Evolutionary conservation across 495 filamentous ascomycete species (phyloP), one percentile per base, ranked within the genome.

Genomic region (Penicillium salamii): DNA sequence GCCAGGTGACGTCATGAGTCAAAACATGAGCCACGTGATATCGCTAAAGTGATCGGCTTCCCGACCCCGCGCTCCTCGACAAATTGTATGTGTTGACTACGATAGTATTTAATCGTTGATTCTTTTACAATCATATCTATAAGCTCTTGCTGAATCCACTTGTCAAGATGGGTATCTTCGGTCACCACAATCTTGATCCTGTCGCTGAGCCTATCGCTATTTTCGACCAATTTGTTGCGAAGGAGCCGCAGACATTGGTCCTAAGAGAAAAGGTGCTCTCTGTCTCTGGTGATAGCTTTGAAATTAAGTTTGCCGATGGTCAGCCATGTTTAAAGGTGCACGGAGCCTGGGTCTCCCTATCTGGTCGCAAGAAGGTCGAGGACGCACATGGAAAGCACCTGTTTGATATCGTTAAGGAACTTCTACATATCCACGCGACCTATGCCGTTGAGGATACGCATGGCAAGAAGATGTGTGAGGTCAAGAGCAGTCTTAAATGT

Each of bases 231-330:
- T 79, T 75, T 67, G 61, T 78, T 36, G 65, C 75, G 6, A 61
- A 41, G 11, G 63, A 76, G 37, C 56, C 67, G 29, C 72, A 79
- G 44, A 75, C 72, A 1, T 50, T 85, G 6, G 49, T 78, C 5
- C 57, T 85, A 29, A 79, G 72, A 52, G 81, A 85, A 50, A 78
- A 79, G 40, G 61, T 81, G 4, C 51, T 79, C 38, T 81, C 78
- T 14, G 63, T 80, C 19, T 68, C 77, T 13, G 75, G 77, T 18
- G 79, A 84, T 67, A 77, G 68, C 61, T 84, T 84, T 61, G 71
- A 77, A 47, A 70, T 83, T 58, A 72, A 72, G 37, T 56, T 68
- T 0, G 55, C 63, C 5, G 69, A 59, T 38, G 78, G 79, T 7
- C 54, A 68, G 14, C 65, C 69, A 5, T 50, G 82, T 35, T 62